Base-by-base conservation (phyloP, 768 basidiomycete genomes). In the Pleurotus pulmonarius region DNA sequence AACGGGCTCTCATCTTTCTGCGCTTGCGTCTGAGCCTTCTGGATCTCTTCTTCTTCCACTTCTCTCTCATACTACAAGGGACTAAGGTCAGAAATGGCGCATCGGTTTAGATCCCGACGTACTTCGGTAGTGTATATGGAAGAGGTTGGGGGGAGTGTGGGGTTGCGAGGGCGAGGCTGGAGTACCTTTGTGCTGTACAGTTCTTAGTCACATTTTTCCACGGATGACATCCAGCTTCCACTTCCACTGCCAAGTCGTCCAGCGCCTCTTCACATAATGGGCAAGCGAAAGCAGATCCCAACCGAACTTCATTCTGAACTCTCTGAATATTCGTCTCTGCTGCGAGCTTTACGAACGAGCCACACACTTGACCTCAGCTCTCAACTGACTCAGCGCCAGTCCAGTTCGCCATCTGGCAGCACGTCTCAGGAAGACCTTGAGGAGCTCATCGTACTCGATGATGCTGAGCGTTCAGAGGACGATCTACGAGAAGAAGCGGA, bases 31-130 rank as follows among this genome's bases (percentile, higher is more conserved):
- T 82, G 78, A 94, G 92, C 70, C 92, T 90, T 72, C 91, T 86
- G 62, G 91, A 91, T 71, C 91, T 83, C 82, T 94, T 94, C 79
- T 94, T 94, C 86, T 92, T 92, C 91, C 91, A 93, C 87, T 93
- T 93, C 75, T 92, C 91, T 90, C 91, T 91, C 91, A 92, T 93
- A 62, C 83, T 88, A 54, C 18, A 48, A 34, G 39, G 20, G 4
- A 4, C 29, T 9, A 11, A 11, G 7, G 29, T 34, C 29, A 34
- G 29, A 11, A 11, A 34, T 3, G 11, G 9, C 29, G 11, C 29
- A 25, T 3, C 25, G 8, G 22, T 16, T 24, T 15, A 4, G 11
- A 15, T n/a, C 12, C 9, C 22, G 12, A 64, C 72, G 24, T 58
- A 75, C 74, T 60, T 72, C 60, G 60, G 59, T 66, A 61, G 65